Conservation (phyloP, 176 grass and related monocot genomes). For the barley (Hordeum vulgare) region MorexV3_pseudomolecules_assembly NC_058521.1:395234400-395234899, state of each 20-base stretch:
- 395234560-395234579: neutral
- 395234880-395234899: slow-evolving; percentile 69
- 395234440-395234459: neutral
- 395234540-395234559: neutral
- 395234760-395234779: neutral
- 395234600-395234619: neutral
- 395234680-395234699: neutral
- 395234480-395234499: slow-evolving; percentile 8
- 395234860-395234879: slow-evolving; percentile 85
- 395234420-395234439: neutral
- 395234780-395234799: neutral
- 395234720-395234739: neutral
- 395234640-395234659: neutral
- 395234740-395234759: neutral
- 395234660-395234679: neutral
- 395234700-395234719: slow-evolving; percentile 7
- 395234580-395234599: neutral
- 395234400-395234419: neutral
- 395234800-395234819: neutral
- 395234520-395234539: neutral
- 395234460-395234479: neutral
- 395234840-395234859: slow-evolving; percentile 11
- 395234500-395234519: neutral
- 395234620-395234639: neutral
- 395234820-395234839: neutral